These are phyloP conservation scores for Exophiala mesophila DNA, from an alignment of 2,329 filamentous ascomycete genomes.

Conservation along the genomic window DNA sequence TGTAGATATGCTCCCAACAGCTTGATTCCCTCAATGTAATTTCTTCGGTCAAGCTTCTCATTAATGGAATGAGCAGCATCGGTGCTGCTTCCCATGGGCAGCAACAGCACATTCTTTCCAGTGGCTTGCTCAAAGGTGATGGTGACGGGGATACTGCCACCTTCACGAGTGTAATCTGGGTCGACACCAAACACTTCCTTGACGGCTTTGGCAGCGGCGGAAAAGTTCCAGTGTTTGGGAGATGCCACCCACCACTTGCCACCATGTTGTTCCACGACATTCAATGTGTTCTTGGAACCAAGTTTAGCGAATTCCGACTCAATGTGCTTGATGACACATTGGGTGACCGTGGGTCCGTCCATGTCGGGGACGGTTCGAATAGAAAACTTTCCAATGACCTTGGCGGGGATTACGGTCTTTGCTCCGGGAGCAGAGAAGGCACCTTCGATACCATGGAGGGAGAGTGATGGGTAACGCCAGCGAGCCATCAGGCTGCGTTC, in stretches of 20 bases:
- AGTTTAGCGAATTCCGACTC: slow-evolving; percentile 81
- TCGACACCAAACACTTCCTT: slow-evolving; percentile 89
- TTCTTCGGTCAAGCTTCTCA: slow-evolving; percentile 93
- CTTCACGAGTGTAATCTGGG: slow-evolving; percentile 93
- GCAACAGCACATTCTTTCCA: slow-evolving; percentile 90
- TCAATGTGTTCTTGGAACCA: slow-evolving; percentile 84
- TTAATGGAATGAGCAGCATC: slow-evolving; percentile 97
- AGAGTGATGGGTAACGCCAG: slow-evolving; percentile 92
- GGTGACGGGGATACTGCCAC: slow-evolving; percentile 94
- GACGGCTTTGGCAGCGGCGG: slow-evolving; percentile 89
- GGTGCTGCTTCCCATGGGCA: slow-evolving; percentile 96
- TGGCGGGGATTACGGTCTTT: slow-evolving; percentile 97
- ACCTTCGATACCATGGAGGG: slow-evolving; percentile 89
- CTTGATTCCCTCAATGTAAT: slow-evolving; percentile 98
- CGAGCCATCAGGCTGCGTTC: slow-evolving; percentile 90
- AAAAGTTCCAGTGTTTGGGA: slow-evolving; percentile 98
- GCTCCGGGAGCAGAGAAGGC: slow-evolving; percentile 89
- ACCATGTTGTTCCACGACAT: slow-evolving; percentile 75
- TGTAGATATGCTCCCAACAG: slow-evolving; percentile 90
- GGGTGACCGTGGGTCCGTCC: slow-evolving; percentile 86
- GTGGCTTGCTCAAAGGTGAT: slow-evolving; percentile 96
- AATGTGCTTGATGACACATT: slow-evolving; percentile 76
- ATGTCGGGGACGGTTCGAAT: slow-evolving; percentile 97
- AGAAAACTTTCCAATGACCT: slow-evolving; percentile 96
- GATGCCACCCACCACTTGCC: slow-evolving; percentile 99